Evolutionary conservation across 805 yeast species (phyloP).

Genomic region (Tetrapisispora nanseiensis): DNA sequence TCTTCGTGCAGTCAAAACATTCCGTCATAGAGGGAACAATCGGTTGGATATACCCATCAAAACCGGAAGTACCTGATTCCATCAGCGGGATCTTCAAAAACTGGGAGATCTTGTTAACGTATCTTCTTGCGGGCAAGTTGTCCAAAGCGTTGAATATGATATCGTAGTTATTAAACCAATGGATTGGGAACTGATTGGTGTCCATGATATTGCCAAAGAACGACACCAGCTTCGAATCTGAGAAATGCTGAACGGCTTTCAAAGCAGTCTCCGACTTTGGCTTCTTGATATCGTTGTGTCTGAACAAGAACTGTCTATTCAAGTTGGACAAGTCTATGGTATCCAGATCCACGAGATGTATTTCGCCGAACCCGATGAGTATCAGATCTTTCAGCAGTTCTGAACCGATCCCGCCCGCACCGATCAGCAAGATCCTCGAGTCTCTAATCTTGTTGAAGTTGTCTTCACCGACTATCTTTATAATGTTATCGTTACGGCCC

Average conservation of each 20-base stretch:
- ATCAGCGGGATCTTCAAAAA: constrained; percentile 66
- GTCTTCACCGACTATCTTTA: constrained; percentile 21
- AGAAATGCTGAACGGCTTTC: constrained; percentile 69
- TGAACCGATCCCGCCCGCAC: constrained; percentile 97
- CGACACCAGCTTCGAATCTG: constrained; percentile 55
- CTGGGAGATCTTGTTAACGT: constrained; percentile 76
- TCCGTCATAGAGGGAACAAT: constrained; percentile 74
- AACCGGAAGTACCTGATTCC: constrained; percentile 95
- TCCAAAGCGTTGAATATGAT: constrained; percentile 88
- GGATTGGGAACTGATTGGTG: constrained; percentile 52
- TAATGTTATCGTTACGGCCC: constrained; percentile 18
- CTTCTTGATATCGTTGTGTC: constrained; percentile 81
- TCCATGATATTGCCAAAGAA: constrained; percentile 87
- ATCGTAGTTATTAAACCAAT: constrained; percentile 71
- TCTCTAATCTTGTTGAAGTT: constrained; percentile 19
- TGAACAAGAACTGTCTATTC: constrained; percentile 85
- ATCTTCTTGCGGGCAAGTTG: constrained; percentile 82
- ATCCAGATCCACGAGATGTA: constrained; percentile 89
- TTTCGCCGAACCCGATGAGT: constrained; percentile 72
- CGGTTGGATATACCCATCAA: constrained; percentile 89
- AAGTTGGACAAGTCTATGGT: constrained; percentile 88
- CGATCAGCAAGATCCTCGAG: constrained; percentile 68
- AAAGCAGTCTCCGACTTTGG: constrained; percentile 82
- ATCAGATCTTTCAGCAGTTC: constrained; percentile 76
- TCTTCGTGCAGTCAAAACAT: constrained; percentile 86